phyloP scores from a whole-genome alignment of 2,329 filamentous ascomycete species.

The Hymenoscyphus albidus region DNA sequence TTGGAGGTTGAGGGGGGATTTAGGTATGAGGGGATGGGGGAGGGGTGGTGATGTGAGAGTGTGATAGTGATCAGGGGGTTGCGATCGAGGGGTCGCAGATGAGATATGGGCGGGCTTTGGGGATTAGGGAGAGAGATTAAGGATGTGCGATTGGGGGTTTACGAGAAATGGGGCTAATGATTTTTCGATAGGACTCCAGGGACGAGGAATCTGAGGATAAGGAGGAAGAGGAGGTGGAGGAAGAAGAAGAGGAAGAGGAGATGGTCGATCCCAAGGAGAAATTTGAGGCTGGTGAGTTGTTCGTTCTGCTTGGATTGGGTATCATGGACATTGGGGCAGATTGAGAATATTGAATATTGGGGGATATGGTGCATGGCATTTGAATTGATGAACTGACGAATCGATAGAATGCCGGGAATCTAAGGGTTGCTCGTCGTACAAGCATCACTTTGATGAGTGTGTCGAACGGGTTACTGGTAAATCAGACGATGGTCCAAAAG shows the following conservation, averaged over 20 bases:
- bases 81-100: background rate
- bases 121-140: background rate
- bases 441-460: slow-evolving; percentile 99
- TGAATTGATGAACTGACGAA: slow-evolving; percentile 12
- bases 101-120: background rate
- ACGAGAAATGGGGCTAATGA: slow-evolving; percentile 2
- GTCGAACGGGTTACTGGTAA: slow-evolving; percentile 85
- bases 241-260: slow-evolving; percentile 70
- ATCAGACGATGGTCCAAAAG: slow-evolving; percentile 67
- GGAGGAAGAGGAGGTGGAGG: slow-evolving; percentile 51
- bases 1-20: background rate
- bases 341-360: too few relatives aligned
- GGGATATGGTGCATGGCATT: background rate
- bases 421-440: slow-evolving; percentile 76
- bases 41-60: background rate
- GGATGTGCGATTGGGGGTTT: background rate
- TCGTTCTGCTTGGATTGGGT: slow-evolving; percentile 7
- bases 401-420: slow-evolving; percentile 81
- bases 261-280: slow-evolving; percentile 80
- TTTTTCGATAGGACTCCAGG: slow-evolving; percentile 24
- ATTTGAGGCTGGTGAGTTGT: slow-evolving; percentile 82
- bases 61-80: background rate
- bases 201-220: slow-evolving; percentile 42
- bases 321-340: background rate
- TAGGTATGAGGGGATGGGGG: background rate